Evolutionary conservation across 257 asterid genomes (phyloP), one percentile per base, ranked within the genome.

Genomic region (Primulina eburnea): DNA sequence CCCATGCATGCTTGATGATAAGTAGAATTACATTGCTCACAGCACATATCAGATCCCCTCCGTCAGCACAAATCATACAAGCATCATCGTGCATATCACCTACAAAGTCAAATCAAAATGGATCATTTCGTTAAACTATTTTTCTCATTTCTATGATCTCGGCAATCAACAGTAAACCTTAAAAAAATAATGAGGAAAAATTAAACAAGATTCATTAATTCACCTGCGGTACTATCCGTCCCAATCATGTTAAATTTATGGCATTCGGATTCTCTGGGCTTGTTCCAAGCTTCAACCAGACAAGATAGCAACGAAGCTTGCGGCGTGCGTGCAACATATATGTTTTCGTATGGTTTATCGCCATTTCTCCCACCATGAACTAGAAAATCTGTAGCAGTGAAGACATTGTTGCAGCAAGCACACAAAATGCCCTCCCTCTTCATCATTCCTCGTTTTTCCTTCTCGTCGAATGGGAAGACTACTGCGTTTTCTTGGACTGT

Each of bases 31-130:
- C 94, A 85, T 6, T 63, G 37, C 32, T 87, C 86, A 62, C 89
- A 85, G 24, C 88, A 87, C 70, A 83, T 78, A 83, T 78, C 73
- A 87, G 77, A 70, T 80, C 38, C 18, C 94, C 90, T 16, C 86
- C 90, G 75, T 81, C 87, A 21, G 86, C 90, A 35, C 94, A 87
- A 34, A 83, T 71, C 69, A 83, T 73, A 68, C 90, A 87, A 20
- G 80, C 87, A 73, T 83, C 89, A 50, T 87, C 94, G 16, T 75
- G 68, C 4, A 64, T 0, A 40, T 40, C 52, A 40, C 17, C 52
- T 40, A 40, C 4, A 40, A 11, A 10, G 11, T 10, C 16, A 40
- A 40, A 40, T 2, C 52, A 11, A 40, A 40, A 11, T 11, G 52
- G 17, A 38, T 38, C 12, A 8, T 33, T 38, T 3, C 40, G 10